A percentile compares a stretch with the other conserved stretches of the same genome.
phyloP scores from a whole-genome alignment of 768 basidiomycete species.

The Naganishia vaughanmartiniae region DNA sequence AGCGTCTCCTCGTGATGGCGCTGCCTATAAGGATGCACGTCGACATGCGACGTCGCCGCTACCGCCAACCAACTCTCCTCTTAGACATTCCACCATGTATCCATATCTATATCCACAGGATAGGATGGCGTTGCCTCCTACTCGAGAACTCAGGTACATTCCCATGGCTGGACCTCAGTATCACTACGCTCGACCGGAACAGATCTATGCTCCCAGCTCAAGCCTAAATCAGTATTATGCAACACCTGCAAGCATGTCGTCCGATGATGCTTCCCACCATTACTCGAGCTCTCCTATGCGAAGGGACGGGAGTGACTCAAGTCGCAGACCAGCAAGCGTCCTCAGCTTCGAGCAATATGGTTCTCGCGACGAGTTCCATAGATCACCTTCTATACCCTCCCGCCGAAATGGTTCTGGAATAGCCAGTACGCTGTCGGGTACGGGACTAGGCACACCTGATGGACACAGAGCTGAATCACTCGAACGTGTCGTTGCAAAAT shows the following conservation, averaged over 20 bases:
- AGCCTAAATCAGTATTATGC: not conserved
- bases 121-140: too few relatives aligned
- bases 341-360: not conserved
- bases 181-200: not conserved
- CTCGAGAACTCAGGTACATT: not conserved
- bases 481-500: not conserved
- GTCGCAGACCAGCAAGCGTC: not conserved
- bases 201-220: not conserved
- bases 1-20: not conserved
- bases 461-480: not conserved
- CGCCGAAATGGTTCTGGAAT: not conserved
- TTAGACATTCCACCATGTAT: not conserved
- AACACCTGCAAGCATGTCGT: not conserved
- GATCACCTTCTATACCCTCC: not conserved
- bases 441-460: not conserved
- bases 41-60: slow-evolving; percentile 15
- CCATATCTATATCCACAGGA: not conserved
- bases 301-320: not conserved
- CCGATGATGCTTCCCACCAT: not conserved
- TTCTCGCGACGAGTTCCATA: not conserved
- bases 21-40: not conserved
- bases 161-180: not conserved
- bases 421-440: slow-evolving; percentile 7
- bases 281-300: not conserved
- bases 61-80: not conserved